Conservation (phyloP, 1,139 yeast species). For the Pichia sp. region DNA sequence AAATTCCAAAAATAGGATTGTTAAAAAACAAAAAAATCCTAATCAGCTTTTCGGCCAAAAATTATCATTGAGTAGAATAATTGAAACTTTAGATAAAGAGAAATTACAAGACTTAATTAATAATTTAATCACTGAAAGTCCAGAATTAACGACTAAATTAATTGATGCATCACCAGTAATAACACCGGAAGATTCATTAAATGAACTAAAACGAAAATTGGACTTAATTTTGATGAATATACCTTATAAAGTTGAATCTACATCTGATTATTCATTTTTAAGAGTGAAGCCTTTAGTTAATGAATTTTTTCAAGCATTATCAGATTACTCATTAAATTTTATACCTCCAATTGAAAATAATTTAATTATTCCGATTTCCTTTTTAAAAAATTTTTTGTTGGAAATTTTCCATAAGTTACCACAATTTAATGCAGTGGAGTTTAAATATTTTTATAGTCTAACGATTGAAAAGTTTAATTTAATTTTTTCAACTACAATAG, state of each 20-base stretch:
- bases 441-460: slow-evolving; percentile 63
- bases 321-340: slow-evolving; percentile 73
- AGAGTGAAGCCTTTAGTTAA: slow-evolving; percentile 69
- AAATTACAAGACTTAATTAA: slow-evolving; percentile 49
- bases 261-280: slow-evolving; percentile 81
- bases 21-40: slow-evolving; percentile 31
- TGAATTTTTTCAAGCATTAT: slow-evolving; percentile 70
- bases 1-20: background rate
- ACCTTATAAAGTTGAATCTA: slow-evolving; percentile 70
- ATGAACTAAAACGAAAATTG: slow-evolving; percentile 43
- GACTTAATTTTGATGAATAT: slow-evolving; percentile 42
- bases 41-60: slow-evolving; percentile 40
- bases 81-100: slow-evolving; percentile 60
- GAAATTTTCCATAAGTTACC: slow-evolving; percentile 64
- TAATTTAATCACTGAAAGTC: slow-evolving; percentile 51
- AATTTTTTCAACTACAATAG: slow-evolving; percentile 66
- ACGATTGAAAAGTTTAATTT: slow-evolving; percentile 77
- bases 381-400: slow-evolving; percentile 59
- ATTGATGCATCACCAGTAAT: slow-evolving; percentile 53
- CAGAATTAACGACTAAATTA: slow-evolving; percentile 53
- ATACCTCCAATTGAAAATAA: slow-evolving; percentile 72
- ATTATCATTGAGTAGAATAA: slow-evolving; percentile 53
- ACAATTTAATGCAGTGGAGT: slow-evolving; percentile 60
- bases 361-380: slow-evolving; percentile 52
- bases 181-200: slow-evolving; percentile 45